Conservation (phyloP, 805 yeast genomes). For the Komagataella pastoris region DNA sequence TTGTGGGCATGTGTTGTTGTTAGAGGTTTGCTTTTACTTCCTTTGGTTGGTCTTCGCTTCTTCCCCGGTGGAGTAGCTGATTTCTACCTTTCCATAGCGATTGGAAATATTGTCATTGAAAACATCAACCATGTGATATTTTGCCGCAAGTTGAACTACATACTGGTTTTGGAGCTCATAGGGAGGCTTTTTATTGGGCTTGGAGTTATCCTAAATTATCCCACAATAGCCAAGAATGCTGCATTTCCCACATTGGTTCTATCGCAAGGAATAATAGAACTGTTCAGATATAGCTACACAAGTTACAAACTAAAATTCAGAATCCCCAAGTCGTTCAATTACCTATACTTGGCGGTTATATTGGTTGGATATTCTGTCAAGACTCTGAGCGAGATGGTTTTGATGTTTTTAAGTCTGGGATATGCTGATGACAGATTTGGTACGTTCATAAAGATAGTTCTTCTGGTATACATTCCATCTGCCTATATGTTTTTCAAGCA, state of each 20-base stretch:
- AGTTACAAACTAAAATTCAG: constrained; percentile 13
- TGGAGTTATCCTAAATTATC: constrained; percentile 11
- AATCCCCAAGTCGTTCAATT: constrained; percentile 7
- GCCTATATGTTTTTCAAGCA: constrained; percentile 12
- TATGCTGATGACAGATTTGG: constrained; percentile 6
- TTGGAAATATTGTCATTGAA: constrained; percentile 10
- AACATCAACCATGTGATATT: constrained; percentile 8
- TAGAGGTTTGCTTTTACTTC: constrained; percentile 39
- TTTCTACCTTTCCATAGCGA: constrained; percentile 18
- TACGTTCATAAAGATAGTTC: constrained; percentile 5
- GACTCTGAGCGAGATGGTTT: constrained; percentile 8
- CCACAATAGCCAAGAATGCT: constrained; percentile 12
- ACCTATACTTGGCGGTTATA: constrained; percentile 6
- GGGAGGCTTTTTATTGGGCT: constrained; percentile 7
- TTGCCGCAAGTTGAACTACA: constrained; percentile 4
- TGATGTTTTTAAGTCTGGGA: constrained; percentile 11
- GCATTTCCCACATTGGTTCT: constrained; percentile 11
- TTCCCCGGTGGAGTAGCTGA: constrained; percentile 65
- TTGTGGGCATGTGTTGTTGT: constrained; percentile 35
- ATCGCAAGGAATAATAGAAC: constrained; percentile 11
- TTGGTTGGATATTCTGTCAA: constrained; percentile 11
- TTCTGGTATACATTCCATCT: constrained; percentile 9
- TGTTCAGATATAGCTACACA: constrained; percentile 12
- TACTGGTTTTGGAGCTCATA: not conserved
- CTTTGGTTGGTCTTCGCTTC: constrained; percentile 51